phyloP scores from a whole-genome alignment of 2,329 filamentous ascomycete species.

The Diaporthe amygdali region DNA sequence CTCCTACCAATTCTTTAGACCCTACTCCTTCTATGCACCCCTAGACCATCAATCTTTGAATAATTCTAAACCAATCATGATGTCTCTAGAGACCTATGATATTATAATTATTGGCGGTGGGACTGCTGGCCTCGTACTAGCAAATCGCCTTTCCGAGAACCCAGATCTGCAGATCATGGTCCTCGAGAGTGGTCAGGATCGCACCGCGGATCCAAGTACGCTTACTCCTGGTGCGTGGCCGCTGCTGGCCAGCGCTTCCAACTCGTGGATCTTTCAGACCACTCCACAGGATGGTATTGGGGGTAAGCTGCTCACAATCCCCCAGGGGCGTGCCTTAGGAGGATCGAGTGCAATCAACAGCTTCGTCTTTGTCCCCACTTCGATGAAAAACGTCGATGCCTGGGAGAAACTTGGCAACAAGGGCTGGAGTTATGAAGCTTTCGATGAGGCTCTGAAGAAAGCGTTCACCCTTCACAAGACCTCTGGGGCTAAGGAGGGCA shows the following conservation, averaged over 20 bases:
- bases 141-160: slow-evolving; percentile 11
- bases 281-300: background rate
- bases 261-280: slow-evolving; percentile 6
- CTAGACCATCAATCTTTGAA: no score
- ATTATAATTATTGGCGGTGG: slow-evolving; percentile 12
- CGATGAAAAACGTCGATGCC: slow-evolving; percentile 22
- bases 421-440: slow-evolving; percentile 26
- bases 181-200: slow-evolving; percentile 14
- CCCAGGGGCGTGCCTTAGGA: slow-evolving; percentile 24
- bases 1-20: no score
- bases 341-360: slow-evolving; percentile 30
- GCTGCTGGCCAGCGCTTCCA: background rate
- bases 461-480: background rate
- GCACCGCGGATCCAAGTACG: background rate
- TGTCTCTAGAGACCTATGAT: background rate
- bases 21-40: no score
- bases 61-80: background rate
- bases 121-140: slow-evolving; percentile 15
- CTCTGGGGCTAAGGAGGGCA: background rate
- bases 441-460: background rate
- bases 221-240: slow-evolving; percentile 2
- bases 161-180: background rate
- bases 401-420: slow-evolving; percentile 27
- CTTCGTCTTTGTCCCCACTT: slow-evolving; percentile 22
- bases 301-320: background rate